phyloP scores from a whole-genome alignment of 2,329 filamentous ascomycete genomes.

The Cytospora schulzeri region DNA sequence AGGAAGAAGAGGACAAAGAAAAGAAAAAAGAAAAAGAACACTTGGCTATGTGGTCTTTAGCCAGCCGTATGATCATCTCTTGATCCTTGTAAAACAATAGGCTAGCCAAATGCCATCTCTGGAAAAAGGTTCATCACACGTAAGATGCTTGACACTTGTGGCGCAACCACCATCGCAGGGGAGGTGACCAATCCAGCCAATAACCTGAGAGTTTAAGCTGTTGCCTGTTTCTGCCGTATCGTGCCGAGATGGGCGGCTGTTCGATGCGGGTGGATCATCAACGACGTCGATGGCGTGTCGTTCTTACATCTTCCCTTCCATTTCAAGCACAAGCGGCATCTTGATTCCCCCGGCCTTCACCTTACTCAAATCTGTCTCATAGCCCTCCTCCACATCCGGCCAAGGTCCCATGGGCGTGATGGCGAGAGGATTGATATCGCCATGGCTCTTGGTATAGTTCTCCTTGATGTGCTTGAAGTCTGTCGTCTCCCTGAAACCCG shows the following conservation, averaged over 20 bases:
- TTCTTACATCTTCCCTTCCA: conserved; percentile 31
- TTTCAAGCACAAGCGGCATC: conserved; percentile 43
- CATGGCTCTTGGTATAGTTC: conserved; percentile 61
- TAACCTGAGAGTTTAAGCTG: conserved; percentile 18
- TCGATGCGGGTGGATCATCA: conserved; percentile 1
- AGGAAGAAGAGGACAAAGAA: not conserved
- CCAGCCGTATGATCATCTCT: not conserved
- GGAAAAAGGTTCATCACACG: not conserved
- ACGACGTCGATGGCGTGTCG: not conserved
- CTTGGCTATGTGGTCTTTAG: not conserved
- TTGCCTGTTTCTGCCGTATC: conserved; percentile 11
- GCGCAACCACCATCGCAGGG: conserved; percentile 3
- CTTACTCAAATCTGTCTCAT: conserved; percentile 51
- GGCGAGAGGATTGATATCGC: conserved; percentile 59
- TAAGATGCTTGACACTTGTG: conserved; percentile 14
- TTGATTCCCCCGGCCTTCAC: conserved; percentile 50
- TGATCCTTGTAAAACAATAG: conserved; percentile 13
- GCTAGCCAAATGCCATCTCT: not conserved
- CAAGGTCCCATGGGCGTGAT: conserved; percentile 66
- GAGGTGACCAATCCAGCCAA: conserved; percentile 6
- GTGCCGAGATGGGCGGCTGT: not conserved
- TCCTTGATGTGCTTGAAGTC: conserved; percentile 71
- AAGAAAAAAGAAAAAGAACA: not conserved
- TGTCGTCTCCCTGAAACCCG: conserved; percentile 59
- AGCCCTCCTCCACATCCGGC: conserved; percentile 57